Base-by-base conservation (phyloP, 176 grass and related monocot species). In the Rhynchospora tenuis region DNA sequence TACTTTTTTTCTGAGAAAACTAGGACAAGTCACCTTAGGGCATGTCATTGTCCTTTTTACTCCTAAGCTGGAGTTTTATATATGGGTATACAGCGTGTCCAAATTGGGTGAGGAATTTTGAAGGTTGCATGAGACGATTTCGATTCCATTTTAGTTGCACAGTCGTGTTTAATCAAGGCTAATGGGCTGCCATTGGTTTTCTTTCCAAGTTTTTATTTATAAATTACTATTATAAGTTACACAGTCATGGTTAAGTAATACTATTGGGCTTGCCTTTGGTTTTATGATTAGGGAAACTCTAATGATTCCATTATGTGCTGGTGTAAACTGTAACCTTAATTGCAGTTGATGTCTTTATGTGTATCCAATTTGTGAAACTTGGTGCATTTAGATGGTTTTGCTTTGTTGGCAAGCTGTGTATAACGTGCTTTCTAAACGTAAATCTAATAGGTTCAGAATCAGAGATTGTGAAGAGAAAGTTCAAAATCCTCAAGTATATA, bases 401-500 rank as follows among this genome's bases (percentile, higher is more conserved):
- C 52, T 15, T 54, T 72, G 19, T 24, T n/a, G 78, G 23, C 57
- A 81, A 45, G 17, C 33, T 80, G 19, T 79, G 55, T 38, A 58
- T 57, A 78, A 55, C 58, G 52, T 38, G 24, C 13, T 43, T 81
- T 42, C 5, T 57, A 75, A 26, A 78, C 87, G 79, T 43, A 83
- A 85, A 87, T 61, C 81, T 22, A 73, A 81, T 91, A 98, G 95
- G 86, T 81, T 74, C 44, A 43, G 89, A 91, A 90, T 78, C 82
- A 86, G 71, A 77, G 76, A 84, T 59, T 64, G 87, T 85, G 72
- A 93, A 91, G 83, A 81, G 61, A 76, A 91, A 98, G 91, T 91
- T 90, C 79, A 88, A 88, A 90, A 73, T 89, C 78, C 89, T 98
- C 55, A 98, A 92, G 88, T 86, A 93, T 87, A 70, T 94, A 84